phyloP scores from a whole-genome alignment of 78 protist species.

The Dictyostelium purpureum region DNA sequence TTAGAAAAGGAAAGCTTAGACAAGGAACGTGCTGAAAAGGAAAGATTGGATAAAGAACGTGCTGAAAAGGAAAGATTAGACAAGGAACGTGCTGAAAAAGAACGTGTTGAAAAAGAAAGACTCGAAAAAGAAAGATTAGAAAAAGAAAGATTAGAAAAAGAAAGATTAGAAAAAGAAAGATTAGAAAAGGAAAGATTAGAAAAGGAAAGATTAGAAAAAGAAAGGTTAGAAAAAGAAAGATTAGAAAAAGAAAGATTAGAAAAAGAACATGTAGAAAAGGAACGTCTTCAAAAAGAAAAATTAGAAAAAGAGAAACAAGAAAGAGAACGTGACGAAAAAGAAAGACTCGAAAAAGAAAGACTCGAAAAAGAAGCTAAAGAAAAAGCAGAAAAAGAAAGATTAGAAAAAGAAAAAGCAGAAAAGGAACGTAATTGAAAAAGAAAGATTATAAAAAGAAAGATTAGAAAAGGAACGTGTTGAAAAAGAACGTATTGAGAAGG shows the following conservation, averaged over 20 bases:
- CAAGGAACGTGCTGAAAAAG: neutral
- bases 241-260: neutral
- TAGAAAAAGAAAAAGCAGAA: neutral
- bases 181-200: neutral
- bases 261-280: neutral
- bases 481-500: neutral
- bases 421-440: neutral
- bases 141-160: neutral
- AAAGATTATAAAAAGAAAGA: neutral
- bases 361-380: neutral
- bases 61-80: slow-evolving; percentile 1
- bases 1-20: neutral
- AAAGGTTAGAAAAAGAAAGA: slow-evolving; percentile 5
- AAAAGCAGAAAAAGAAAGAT: neutral
- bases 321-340: neutral
- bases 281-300: neutral
- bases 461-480: neutral
- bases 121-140: neutral
- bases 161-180: neutral
- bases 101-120: neutral
- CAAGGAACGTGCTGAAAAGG: neutral
- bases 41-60: slow-evolving; percentile 1
- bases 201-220: neutral
- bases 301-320: slow-evolving; percentile 12
- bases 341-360: neutral